Evolutionary conservation across 768 basidiomycete species (phyloP), one percentile per base, ranked within the genome.

Genomic region (Trametes cinnabarina): DNA sequence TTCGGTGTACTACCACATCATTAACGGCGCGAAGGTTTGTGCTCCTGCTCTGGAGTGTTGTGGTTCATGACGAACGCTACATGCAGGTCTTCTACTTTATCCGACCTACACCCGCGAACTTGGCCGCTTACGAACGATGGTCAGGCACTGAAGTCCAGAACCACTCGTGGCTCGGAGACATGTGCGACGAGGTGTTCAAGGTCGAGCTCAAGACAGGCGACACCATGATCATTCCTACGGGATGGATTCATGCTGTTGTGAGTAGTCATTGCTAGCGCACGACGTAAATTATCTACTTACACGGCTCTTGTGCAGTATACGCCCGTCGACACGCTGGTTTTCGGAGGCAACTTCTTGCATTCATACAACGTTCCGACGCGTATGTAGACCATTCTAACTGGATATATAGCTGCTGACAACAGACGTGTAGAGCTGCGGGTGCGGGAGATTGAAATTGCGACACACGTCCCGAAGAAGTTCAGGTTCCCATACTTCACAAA

Each of bases 241-340:
- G 96, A 0, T 99, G 96, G 90, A 98, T 98, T 58, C 96, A 99
- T 69, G 93, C 94, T 11, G 96, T 99, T 39, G 94, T 96, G 70
- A 70, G 89, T 76, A 34, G 4, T 47, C 11, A 6, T 32, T 32
- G 7, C 15, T 6, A 1, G 20, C 32, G 17, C 17, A 8, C 9
- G 22, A 47, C 3, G 35, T 47, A 28, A 34, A 41, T 32, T 50
- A 41, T 5, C 42, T 51, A n/a, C 57, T 51, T 61, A 44, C 15
- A 63, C 35, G 32, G 55, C n/a, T 57, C 17, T 39, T 57, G 7
- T 12, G 32, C 65, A 96, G 90, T 87, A 92, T 72, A 98, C 97
- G 0, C 96, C 96, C 0, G 73, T 80, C 30, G 94, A 99, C 69
- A 89, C 95, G 4, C 77, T 99, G 40, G 97, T 99, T 1, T 96